Percentiles rank a stretch among this genome's conserved stretches.
phyloP scores from a whole-genome alignment of 192 early-diverging fungal species.

The Gamsiella multidivaricata region DNA sequence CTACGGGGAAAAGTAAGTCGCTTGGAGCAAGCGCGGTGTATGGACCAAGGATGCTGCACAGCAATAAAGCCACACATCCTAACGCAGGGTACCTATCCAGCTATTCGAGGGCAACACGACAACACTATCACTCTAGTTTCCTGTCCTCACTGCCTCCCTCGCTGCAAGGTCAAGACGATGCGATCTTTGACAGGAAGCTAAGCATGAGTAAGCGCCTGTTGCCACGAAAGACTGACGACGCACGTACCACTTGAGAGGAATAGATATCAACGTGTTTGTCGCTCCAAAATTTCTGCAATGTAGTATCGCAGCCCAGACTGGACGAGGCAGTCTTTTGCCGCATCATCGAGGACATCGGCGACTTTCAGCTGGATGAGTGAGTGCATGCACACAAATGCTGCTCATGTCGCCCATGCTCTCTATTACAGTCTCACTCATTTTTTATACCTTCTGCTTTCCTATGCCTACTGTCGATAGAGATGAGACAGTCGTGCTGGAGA shows the following conservation, averaged over 20 bases:
- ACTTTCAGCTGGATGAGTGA: conserved; percentile 59
- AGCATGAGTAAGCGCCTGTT: conserved; percentile 33
- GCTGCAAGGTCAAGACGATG: conserved; percentile 63
- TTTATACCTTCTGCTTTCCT: neutral
- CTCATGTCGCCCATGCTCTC: no score
- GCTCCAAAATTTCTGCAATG: neutral
- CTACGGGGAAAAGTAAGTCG: conserved; percentile 59
- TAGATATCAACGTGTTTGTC: neutral
- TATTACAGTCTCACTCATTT: neutral
- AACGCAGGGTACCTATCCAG: conserved; percentile 44
- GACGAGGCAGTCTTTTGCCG: conserved; percentile 73
- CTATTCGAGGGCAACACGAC: conserved; percentile 62
- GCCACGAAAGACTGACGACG: neutral
- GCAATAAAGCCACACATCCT: no score
- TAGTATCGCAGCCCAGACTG: conserved; percentile 64
- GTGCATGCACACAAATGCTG: neutral
- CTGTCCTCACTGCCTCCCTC: conserved; percentile 59
- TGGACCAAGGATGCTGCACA: neutral
- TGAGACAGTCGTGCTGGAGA: conserved; percentile 47
- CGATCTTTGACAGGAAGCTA: conserved; percentile 34
- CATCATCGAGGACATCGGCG: conserved; percentile 62
- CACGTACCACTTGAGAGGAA: neutral
- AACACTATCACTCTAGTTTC: conserved; percentile 61
- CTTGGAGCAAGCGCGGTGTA: neutral
- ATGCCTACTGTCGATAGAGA: conserved; percentile 5